Percentiles rank a stretch among this genome's conserved stretches.
Conservation (phyloP, 306 rosid species). For the Malus asiatica region DNA sequence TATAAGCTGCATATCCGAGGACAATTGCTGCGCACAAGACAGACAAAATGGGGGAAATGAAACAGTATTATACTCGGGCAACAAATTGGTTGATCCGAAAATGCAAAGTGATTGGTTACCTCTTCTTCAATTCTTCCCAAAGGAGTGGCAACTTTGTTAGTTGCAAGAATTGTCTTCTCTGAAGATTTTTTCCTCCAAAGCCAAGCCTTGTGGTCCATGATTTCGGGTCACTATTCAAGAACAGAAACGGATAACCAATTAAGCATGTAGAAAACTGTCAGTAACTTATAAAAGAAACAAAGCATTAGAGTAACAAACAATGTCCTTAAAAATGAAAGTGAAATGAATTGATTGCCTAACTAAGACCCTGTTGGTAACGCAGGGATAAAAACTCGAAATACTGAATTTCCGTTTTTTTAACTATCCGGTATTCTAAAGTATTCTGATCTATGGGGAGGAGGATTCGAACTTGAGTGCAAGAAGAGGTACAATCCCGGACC, state of each 20-base stretch:
- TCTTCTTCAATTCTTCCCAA: conserved; percentile 36
- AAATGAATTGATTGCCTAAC: too few relatives aligned
- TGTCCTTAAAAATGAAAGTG: not conserved
- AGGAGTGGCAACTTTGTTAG: conserved; percentile 33
- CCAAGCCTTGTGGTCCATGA: conserved; percentile 69
- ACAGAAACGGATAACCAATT: not conserved
- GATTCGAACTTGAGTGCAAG: too few relatives aligned
- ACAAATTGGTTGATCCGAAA: too few relatives aligned
- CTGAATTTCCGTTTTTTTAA: too few relatives aligned
- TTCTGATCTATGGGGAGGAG: too few relatives aligned
- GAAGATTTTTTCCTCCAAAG: conserved; percentile 61
- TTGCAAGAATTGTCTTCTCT: conserved; percentile 47
- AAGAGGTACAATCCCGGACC: too few relatives aligned
- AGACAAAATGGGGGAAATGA: too few relatives aligned
- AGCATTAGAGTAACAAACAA: not conserved
- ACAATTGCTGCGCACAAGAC: too few relatives aligned
- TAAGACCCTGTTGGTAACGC: too few relatives aligned
- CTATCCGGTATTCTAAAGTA: too few relatives aligned
- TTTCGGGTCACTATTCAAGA: conserved; percentile 27
- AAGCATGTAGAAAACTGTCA: not conserved
- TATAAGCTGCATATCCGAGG: too few relatives aligned
- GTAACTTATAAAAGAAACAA: not conserved
- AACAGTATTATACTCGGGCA: not conserved
- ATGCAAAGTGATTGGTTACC: conserved; percentile 23
- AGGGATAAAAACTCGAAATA: not conserved